A percentile compares a stretch with the other conserved stretches of the same genome.
Conservation (phyloP, 805 yeast genomes). For the Wickerhamomyces tratensis region DNA sequence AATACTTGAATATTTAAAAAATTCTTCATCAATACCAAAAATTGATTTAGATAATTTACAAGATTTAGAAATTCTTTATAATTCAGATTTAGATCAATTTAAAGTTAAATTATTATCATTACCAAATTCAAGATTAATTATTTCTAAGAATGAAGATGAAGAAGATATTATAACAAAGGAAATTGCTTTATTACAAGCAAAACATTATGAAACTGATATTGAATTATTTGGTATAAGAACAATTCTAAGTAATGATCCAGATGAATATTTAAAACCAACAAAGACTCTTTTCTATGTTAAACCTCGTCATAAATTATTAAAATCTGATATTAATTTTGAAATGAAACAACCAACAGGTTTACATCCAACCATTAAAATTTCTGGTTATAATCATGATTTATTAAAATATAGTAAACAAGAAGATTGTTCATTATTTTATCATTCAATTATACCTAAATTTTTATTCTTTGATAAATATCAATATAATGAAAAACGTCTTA, state of each 20-base stretch:
- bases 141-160: slow-evolving; percentile 1
- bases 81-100: slow-evolving; percentile 9
- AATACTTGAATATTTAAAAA: too few relatives aligned
- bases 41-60: too few relatives aligned
- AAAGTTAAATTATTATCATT: slow-evolving; percentile 11
- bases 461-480: slow-evolving; percentile 50
- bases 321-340: slow-evolving; percentile 2
- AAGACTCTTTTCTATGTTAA: slow-evolving; percentile 14
- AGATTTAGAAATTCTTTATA: background rate
- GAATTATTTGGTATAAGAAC: slow-evolving; percentile 15
- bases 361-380: slow-evolving; percentile 24
- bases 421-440: slow-evolving; percentile 33
- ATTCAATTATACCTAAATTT: slow-evolving; percentile 32
- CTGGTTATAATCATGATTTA: slow-evolving; percentile 1
- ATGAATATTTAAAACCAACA: slow-evolving; percentile 11
- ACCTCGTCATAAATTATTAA: slow-evolving; percentile 10
- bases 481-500: slow-evolving; percentile 22
- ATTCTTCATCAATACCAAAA: background rate
- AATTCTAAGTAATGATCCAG: slow-evolving; percentile 2
- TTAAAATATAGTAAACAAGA: slow-evolving; percentile 1
- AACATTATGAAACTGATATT: slow-evolving; percentile 7
- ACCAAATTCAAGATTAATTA: slow-evolving; percentile 8
- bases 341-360: slow-evolving; percentile 24
- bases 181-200: slow-evolving; percentile 13
- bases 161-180: slow-evolving; percentile 10